A percentile compares a stretch with the other conserved stretches of the same genome.
phyloP scores from a whole-genome alignment of 2,329 filamentous ascomycete genomes.

The Epichloe glyceriae region DNA sequence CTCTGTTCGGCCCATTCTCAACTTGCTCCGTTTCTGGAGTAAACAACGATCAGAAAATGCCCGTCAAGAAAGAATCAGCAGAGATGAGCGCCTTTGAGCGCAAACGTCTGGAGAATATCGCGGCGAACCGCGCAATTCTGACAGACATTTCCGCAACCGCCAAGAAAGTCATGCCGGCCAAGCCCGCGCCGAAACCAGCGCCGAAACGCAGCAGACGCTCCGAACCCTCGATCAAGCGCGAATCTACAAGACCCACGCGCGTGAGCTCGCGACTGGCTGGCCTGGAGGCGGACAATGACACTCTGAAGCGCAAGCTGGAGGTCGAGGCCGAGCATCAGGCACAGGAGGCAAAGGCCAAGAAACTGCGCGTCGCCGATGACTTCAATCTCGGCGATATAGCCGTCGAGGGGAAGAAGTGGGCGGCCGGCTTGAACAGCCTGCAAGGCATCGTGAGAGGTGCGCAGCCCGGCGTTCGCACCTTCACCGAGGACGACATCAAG shows the following conservation, averaged over 20 bases:
- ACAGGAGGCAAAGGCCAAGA: slow-evolving; percentile 42
- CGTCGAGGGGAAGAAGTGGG: slow-evolving; percentile 68
- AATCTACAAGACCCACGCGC: slow-evolving; percentile 36
- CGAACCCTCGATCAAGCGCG: slow-evolving; percentile 31
- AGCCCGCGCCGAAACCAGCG: slow-evolving; percentile 35
- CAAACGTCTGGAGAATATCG: slow-evolving; percentile 74
- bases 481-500: slow-evolving; percentile 70
- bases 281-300: slow-evolving; percentile 33
- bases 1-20: not conserved
- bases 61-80: slow-evolving; percentile 27
- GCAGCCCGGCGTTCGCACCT: slow-evolving; percentile 71
- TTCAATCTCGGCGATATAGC: slow-evolving; percentile 65
- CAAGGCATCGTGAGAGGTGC: slow-evolving; percentile 48
- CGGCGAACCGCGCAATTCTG: slow-evolving; percentile 67
- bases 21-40: too few relatives aligned
- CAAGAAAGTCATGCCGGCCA: slow-evolving; percentile 49
- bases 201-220: slow-evolving; percentile 19
- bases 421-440: slow-evolving; percentile 53
- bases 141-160: slow-evolving; percentile 64
- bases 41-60: slow-evolving; percentile 24
- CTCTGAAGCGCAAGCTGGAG: slow-evolving; percentile 36
- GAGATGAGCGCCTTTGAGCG: slow-evolving; percentile 75
- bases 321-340: slow-evolving; percentile 33
- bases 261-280: slow-evolving; percentile 47
- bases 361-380: slow-evolving; percentile 36